These are phyloP conservation scores for Erodium maritimum DNA, from an alignment of 345 rosid genomes.

Conservation along the genomic window DNA sequence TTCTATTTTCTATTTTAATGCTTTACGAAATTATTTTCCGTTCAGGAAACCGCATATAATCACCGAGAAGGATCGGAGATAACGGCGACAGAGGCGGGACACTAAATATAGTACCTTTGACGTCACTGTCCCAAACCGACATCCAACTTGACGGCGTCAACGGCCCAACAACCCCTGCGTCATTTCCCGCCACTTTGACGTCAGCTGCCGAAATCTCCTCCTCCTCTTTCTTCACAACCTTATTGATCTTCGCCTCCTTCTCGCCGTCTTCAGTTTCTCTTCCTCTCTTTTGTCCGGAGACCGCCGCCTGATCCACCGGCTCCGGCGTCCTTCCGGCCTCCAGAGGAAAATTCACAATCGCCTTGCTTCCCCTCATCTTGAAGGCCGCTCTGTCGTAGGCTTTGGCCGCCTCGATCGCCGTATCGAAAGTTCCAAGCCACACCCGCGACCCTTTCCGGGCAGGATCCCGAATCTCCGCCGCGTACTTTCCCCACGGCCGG, in stretches of 20 bases:
- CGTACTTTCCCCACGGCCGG: constrained; percentile 86
- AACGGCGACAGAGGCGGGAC: constrained; percentile 79
- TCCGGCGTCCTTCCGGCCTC: constrained; percentile 30
- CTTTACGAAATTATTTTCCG: too few relatives aligned
- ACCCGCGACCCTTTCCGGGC: constrained; percentile 66
- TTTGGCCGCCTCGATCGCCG: constrained; percentile 70
- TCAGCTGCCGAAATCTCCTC: background rate
- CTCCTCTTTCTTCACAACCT: constrained; percentile 16
- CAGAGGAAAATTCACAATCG: constrained; percentile 83
- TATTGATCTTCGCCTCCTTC: background rate
- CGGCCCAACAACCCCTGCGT: constrained; percentile 16
- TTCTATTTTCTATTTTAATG: too few relatives aligned
- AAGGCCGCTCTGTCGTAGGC: constrained; percentile 89
- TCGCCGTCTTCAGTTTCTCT: constrained; percentile 3
- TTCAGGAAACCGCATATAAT: constrained; percentile 28
- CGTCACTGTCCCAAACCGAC: constrained; percentile 70
- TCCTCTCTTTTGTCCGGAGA: constrained; percentile 32
- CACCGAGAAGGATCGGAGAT: constrained; percentile 47
- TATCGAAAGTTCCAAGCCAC: constrained; percentile 91
- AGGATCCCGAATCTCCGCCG: constrained; percentile 91
- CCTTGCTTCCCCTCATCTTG: constrained; percentile 71
- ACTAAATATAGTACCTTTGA: constrained; percentile 39
- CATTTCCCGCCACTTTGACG: too few relatives aligned
- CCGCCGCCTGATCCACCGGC: background rate
- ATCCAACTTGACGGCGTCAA: constrained; percentile 92